These are phyloP conservation scores for Pseudohalonectria lignicola DNA, from an alignment of 2,329 filamentous ascomycete genomes.

Conservation along the genomic window DNA sequence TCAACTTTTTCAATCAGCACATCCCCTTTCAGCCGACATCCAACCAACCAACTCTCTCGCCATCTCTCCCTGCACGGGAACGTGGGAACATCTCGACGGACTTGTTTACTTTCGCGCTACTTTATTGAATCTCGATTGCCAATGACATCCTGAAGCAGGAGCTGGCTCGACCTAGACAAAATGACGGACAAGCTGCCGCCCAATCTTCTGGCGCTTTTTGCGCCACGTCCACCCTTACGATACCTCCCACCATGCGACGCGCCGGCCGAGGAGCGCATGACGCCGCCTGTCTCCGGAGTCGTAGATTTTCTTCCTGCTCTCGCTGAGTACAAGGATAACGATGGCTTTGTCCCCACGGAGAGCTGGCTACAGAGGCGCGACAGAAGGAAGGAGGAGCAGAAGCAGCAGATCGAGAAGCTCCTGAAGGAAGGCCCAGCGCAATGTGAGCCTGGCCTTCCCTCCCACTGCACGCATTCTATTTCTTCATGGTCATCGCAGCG, in stretches of 20 bases:
- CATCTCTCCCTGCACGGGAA: too few species aligned
- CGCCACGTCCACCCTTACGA: constrained; percentile 82
- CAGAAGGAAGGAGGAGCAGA: constrained; percentile 72
- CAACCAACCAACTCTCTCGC: too few species aligned
- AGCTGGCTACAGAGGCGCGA: constrained; percentile 87
- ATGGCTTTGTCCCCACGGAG: constrained; percentile 72
- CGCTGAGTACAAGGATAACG: constrained; percentile 66
- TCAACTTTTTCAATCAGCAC: too few species aligned
- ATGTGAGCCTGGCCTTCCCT: too few species aligned
- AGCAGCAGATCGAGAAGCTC: constrained; percentile 52
- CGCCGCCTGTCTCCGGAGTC: constrained; percentile 60
- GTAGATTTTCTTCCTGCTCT: constrained; percentile 65
- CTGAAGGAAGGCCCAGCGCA: constrained; percentile 51
- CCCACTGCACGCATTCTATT: neutral
- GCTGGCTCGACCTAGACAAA: too few species aligned
- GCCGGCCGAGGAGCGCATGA: constrained; percentile 72
- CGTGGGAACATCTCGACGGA: too few species aligned
- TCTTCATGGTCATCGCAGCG: neutral
- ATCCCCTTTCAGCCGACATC: too few species aligned
- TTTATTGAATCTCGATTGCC: too few species aligned
- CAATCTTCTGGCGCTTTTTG: constrained; percentile 87
- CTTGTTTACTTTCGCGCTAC: too few species aligned
- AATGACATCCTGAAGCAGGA: too few species aligned
- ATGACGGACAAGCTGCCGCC: constrained; percentile 98
- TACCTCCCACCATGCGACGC: constrained; percentile 78